Base-by-base conservation (phyloP, 306 rosid genomes). In the Pterocarpus macrocarpus region DNA sequence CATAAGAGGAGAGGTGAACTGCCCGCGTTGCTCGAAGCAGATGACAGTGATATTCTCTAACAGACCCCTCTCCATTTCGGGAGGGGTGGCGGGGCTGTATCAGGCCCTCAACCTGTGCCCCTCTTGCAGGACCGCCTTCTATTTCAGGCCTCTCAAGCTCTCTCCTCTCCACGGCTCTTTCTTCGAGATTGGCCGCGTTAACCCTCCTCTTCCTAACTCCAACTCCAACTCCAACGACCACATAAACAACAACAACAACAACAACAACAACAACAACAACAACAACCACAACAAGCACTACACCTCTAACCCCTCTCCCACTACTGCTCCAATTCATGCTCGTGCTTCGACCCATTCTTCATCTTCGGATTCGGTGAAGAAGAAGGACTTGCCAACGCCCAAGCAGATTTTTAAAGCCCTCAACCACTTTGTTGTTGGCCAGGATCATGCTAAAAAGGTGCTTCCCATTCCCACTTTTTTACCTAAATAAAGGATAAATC, bases 41-140 rank as follows among this genome's bases (percentile, higher is more conserved):
- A 91, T 91, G 91, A 62, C 87, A 15, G 80, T 91, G n/a, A n/a
- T 86, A 7, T 91, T 91, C 86, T 89, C 95, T 13, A 91, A 88
- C 84, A 79, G 95, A 8, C 95, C 91, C 30, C 80, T 91, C 2
- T 89, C 95, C 53, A 89, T 91, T 36, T 81, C 90, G 22, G 86
- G 36, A 4, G 1, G 5, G 1, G 57, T 16, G 0, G 16, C 16
- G 15, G 57, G 57, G 17, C 57, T 91, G 2, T 91, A 78, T 71
- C 95, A 91, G 80, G 91, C 95, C 8, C 82, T 91, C 39, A 91
- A 91, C 57, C 88, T 91, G 33, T 91, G 95, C 73, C 84, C 90
- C 14, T 70, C 53, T 63, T 91, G 95, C 76, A 81, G 75, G 38
- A 86, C 93, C 32, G 95, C 95, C 32, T 91, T 91, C 87, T 91